Percentiles rank a stretch among this genome's conserved stretches.
Conservation (phyloP, 169 alveolate species). For the Amoebophrya sp. region DNA sequence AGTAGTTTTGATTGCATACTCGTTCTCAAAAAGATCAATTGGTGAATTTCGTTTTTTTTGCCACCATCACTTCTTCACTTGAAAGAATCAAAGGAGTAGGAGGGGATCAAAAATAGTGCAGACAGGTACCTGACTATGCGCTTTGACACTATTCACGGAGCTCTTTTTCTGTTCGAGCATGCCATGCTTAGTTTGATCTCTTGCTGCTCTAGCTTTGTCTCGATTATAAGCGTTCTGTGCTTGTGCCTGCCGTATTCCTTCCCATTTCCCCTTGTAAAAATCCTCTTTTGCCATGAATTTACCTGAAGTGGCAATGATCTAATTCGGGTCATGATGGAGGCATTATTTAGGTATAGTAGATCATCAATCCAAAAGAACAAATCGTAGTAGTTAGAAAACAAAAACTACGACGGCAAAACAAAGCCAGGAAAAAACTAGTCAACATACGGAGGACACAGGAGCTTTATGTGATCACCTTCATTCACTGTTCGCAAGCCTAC, state of each 20-base stretch:
- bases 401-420: not conserved
- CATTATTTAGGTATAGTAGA: slow-evolving; percentile 9
- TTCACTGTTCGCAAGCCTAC: slow-evolving; percentile 49
- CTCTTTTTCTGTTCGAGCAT: not conserved
- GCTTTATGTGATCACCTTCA: slow-evolving; percentile 37
- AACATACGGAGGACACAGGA: not conserved
- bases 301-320: slow-evolving; percentile 21
- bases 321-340: not conserved
- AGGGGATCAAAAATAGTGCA: too few relatives aligned
- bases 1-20: too few relatives aligned
- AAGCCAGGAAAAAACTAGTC: slow-evolving; percentile 29
- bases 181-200: not conserved
- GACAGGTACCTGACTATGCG: not conserved
- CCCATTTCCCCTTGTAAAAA: not conserved
- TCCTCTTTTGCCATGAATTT: slow-evolving; percentile 23
- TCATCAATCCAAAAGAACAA: not conserved
- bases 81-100: too few relatives aligned
- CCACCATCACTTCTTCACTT: too few relatives aligned
- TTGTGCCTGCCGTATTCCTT: not conserved
- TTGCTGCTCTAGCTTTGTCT: not conserved
- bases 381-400: slow-evolving; percentile 27
- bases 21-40: too few relatives aligned
- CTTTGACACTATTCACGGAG: not conserved
- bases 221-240: not conserved
- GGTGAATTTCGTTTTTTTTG: too few relatives aligned